Conservation (phyloP, 2,329 filamentous ascomycete species). For the Colletotrichum sp. region DNA sequence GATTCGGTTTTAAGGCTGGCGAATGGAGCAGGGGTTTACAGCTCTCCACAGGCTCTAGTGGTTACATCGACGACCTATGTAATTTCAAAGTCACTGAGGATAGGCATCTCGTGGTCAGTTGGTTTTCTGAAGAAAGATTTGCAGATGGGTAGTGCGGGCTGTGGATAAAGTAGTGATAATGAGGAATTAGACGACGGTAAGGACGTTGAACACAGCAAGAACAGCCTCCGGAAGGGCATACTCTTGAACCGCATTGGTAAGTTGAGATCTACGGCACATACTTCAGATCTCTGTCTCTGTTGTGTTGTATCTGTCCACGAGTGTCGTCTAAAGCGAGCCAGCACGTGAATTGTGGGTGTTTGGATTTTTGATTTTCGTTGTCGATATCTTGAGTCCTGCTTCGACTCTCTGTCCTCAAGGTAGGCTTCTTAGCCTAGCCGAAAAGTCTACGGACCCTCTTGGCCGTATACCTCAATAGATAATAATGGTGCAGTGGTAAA, state of each 20-base stretch:
- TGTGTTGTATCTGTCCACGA: not conserved
- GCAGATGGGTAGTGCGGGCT: not conserved
- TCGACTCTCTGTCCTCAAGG: not conserved
- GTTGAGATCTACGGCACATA: not conserved
- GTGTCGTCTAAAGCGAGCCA: fast-evolving
- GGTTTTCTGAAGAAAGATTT: not conserved
- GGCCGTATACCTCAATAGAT: not conserved
- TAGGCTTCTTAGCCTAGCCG: not conserved
- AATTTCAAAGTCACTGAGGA: not conserved
- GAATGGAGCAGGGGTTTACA: not conserved
- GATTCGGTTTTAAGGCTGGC: not conserved
- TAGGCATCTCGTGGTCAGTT: not conserved
- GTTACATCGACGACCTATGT: not conserved
- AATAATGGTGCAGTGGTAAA: not conserved
- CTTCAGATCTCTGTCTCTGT: not conserved
- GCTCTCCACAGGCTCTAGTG: not conserved
- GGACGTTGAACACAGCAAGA: not conserved
- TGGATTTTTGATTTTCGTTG: not conserved
- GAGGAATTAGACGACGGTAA: not conserved
- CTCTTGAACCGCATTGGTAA: not conserved
- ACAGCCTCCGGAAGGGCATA: not conserved
- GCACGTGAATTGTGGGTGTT: not conserved
- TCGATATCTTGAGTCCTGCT: not conserved
- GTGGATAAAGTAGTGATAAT: not conserved
- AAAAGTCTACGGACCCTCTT: not conserved